Evolutionary conservation across 2,329 filamentous ascomycete genomes (phyloP), one percentile per base, ranked within the genome.

Genomic region (Pyrenophora seminiperda): DNA sequence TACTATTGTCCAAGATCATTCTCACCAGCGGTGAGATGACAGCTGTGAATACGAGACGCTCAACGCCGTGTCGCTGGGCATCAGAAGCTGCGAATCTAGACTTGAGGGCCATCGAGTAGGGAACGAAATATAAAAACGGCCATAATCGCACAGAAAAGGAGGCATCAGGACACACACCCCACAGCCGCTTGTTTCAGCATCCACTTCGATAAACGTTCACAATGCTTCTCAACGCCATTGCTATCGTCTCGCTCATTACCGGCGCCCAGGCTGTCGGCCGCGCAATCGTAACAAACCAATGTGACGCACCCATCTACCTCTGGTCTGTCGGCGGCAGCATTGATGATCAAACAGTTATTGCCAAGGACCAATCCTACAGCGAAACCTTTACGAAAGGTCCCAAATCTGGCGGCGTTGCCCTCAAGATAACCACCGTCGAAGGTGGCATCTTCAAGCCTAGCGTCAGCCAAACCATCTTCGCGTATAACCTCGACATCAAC

Each of bases 221-320:
- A 11, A 27, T 27, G 24, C 24, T 27, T 10, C 24, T 27, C 24
- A 27, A 27, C 24, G 24, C 24, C 24, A 10, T 27, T 10, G 13
- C 24, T 10, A 2, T 27, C 24, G 24, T 22, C 14, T 32, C 39
- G 7, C 24, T 62, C 13, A 30, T 50, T 10, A 14, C 54, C 7
- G 27, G 47, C 5, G 57, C 54, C 1, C 48, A 57, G n/a, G 63
- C 62, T 4, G 19, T 61, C n/a, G 66, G 65, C 13, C 63, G 61
- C 41, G 67, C 66, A 2, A 70, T 67, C 36, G 58, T 71, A 14
- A 67, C 62, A 2, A 70, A 70, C 31, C 65, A 68, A 54, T 71
- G 67, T 48, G 58, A 63, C 24, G 42, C 31, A 0, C 61, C 63
- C 1, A 42, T 70, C 20, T 69, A 66, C 38, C 61, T 70, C 30